Evolutionary conservation across 768 basidiomycete species (phyloP), one percentile per base, ranked within the genome.

Genomic region (Pleurotus eryngii): DNA sequence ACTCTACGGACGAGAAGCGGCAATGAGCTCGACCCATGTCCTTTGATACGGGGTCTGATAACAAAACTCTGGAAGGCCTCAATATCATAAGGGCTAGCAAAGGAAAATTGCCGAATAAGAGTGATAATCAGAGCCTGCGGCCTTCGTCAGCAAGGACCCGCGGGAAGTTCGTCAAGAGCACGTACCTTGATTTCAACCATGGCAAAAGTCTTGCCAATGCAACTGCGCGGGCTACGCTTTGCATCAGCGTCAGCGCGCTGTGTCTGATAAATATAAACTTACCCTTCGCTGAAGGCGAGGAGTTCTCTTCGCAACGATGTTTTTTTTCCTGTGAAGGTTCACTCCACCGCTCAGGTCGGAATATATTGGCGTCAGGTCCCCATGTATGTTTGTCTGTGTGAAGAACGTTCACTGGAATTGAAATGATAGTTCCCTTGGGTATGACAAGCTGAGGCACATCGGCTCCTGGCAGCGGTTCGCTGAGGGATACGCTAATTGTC

Each of bases 61-160:
- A 87, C 85, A 58, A 86, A 86, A 53, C 84, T 84, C 61, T 85
- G 83, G 67, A 86, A 86, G 20, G 81, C 65, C 61, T 86, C 84
- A 47, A 86, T 85, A 37, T 84, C 72, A 49, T 72, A 63, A 18
- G 72, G 65, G 59, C 80, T 81, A 3, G 75, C 69, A 63, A 86
- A 84, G 6, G 77, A 74, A 64, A 84, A 87, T 35, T 80, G 77
- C 30, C 72, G 77, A 61, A 86, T 65, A 35, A 87, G 77, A 9
- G 78, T 76, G 20, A 81, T 67, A 26, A 76, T 71, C 53, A 84
- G 70, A 46, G 68, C 65, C 74, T 75, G 61, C 11, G 37, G 53
- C 24, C 42, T 11, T 17, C n/a, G 22, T 57, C 15, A 59, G 54
- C 49, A 17, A 24, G 39, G 5, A 17, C 26, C 20, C 22, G 27